These are phyloP conservation scores for Oropetium thomaeum DNA, from an alignment of 176 grass and related monocot genomes.

Conservation along the genomic window DNA sequence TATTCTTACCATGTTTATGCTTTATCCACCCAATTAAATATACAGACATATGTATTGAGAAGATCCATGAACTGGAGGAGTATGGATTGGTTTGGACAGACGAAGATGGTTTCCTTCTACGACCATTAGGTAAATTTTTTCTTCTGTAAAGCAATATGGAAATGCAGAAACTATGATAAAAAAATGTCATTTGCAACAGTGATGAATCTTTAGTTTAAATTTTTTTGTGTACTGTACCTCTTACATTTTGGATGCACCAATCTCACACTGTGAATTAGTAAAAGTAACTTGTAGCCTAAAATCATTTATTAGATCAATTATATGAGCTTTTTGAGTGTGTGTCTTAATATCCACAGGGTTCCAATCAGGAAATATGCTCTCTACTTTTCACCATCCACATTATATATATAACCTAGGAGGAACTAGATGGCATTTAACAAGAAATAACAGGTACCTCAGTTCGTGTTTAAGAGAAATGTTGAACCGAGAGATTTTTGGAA, in stretches of 20 bases:
- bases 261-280: neutral
- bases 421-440: neutral
- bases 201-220: slow-evolving; percentile 1
- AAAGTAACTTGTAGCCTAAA: slow-evolving; percentile 14
- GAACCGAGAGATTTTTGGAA: too few relatives aligned
- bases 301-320: neutral
- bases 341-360: neutral
- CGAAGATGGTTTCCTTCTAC: slow-evolving; percentile 77
- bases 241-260: neutral
- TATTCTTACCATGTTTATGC: slow-evolving; percentile 15
- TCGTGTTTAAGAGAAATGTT: neutral
- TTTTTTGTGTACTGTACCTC: neutral
- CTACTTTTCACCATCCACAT: neutral
- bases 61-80: slow-evolving; percentile 76
- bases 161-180: neutral
- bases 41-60: slow-evolving; percentile 91
- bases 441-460: too few relatives aligned
- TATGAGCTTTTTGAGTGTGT: neutral
- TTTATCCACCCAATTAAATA: slow-evolving; percentile 32
- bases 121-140: slow-evolving; percentile 68
- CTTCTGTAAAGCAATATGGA: neutral
- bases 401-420: neutral
- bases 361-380: neutral
- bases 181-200: slow-evolving; percentile 1
- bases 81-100: slow-evolving; percentile 90